Evolutionary conservation across 768 basidiomycete species (phyloP).

Genomic region (Lyophyllum semitale): DNA sequence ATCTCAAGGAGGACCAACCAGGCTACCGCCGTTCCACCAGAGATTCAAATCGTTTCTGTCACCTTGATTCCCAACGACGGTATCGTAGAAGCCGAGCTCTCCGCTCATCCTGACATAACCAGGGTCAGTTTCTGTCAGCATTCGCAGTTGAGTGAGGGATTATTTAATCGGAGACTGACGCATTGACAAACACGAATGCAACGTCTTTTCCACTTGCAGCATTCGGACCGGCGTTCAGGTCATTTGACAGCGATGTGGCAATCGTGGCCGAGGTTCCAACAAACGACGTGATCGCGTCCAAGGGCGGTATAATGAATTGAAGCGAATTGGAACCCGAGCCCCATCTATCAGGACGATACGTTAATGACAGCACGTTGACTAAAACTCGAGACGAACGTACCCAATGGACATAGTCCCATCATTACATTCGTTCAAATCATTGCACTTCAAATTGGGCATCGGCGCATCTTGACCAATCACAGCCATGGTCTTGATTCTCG

Average conservation of each 20-base stretch:
- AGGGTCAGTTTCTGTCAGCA: background rate
- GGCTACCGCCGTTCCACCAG: slow-evolving; percentile 56
- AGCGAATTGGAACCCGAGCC: slow-evolving; percentile 52
- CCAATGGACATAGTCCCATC: slow-evolving; percentile 65
- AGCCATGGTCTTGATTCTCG: slow-evolving; percentile 55
- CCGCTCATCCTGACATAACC: slow-evolving; percentile 42
- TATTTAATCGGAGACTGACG: too few relatives aligned
- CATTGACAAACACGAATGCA: slow-evolving; percentile 62
- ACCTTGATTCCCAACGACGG: slow-evolving; percentile 63
- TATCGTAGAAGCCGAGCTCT: slow-evolving; percentile 55
- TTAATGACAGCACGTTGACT: slow-evolving; percentile 16
- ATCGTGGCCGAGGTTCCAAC: slow-evolving; percentile 40
- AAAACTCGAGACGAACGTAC: slow-evolving; percentile 29
- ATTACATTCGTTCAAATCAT: slow-evolving; percentile 53
- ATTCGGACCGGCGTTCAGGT: slow-evolving; percentile 35
- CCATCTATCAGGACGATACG: slow-evolving; percentile 34
- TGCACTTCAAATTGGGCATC: slow-evolving; percentile 47
- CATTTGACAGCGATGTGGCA: slow-evolving; percentile 45
- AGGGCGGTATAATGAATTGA: slow-evolving; percentile 45
- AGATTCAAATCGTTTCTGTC: slow-evolving; percentile 61
- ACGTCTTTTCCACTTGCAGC: slow-evolving; percentile 54
- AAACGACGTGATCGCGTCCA: slow-evolving; percentile 45
- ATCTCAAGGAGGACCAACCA: slow-evolving; percentile 28
- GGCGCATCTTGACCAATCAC: slow-evolving; percentile 61
- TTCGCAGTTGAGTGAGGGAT: background rate